Percentiles rank a stretch among this genome's conserved stretches.
Evolutionary conservation across 163 green algal species (phyloP).

Genomic region (Trebouxiophyceae sp.): DNA sequence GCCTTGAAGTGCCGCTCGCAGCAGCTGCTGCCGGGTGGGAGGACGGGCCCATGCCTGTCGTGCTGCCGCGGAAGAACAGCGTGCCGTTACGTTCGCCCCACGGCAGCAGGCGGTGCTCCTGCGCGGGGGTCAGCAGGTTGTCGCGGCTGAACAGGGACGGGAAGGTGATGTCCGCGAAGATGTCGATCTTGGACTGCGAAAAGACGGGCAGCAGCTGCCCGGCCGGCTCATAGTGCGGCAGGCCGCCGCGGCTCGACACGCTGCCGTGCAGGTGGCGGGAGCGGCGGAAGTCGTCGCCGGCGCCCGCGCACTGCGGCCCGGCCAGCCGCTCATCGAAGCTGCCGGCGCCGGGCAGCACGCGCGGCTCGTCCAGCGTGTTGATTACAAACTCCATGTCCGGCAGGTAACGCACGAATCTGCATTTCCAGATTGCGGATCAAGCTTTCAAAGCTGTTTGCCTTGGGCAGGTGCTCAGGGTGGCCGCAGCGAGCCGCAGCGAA

Average conservation of each 20-base stretch:
- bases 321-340: neutral
- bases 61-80: constrained; percentile 6
- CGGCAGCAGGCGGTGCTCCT: neutral
- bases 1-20: neutral
- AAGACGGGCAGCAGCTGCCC: constrained; percentile 7
- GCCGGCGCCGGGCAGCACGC: constrained; percentile 1
- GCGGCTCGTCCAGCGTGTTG: constrained; percentile 7
- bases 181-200: constrained; percentile 10
- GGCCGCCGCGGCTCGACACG: neutral
- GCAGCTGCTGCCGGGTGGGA: neutral
- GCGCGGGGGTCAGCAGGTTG: neutral
- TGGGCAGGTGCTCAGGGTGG: no score
- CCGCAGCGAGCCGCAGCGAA: no score
- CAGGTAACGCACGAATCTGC: neutral
- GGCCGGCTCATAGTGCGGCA: neutral
- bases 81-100: neutral
- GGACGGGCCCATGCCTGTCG: neutral
- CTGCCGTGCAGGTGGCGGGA: neutral
- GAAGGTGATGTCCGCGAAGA: constrained; percentile 4
- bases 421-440: no score
- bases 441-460: no score
- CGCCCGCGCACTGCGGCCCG: neutral
- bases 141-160: neutral
- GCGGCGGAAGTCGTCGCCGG: neutral
- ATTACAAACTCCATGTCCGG: constrained; percentile 12